Conservation (phyloP, 768 basidiomycete species). For the Pisolithus tinctorius region DNA sequence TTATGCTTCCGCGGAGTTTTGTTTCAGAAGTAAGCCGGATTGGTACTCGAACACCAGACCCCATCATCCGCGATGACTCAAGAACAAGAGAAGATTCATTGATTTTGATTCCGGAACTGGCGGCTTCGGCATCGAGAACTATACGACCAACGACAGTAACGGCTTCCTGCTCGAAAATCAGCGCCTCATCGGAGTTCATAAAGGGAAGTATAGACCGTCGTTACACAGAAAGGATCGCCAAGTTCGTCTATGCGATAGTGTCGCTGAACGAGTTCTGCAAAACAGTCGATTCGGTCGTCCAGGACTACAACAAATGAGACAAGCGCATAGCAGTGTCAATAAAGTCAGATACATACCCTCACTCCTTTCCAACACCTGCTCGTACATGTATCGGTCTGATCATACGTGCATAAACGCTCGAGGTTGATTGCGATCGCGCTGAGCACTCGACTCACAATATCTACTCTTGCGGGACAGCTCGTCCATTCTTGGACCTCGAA, state of each 20-base stretch:
- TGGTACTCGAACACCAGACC: constrained; percentile 58
- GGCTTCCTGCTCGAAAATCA: constrained; percentile 40
- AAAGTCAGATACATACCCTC: constrained; percentile 46
- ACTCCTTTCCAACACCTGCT: constrained; percentile 78
- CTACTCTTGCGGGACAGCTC: constrained; percentile 35
- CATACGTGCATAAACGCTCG: constrained; percentile 1
- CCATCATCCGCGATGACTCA: constrained; percentile 76
- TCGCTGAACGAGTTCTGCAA: constrained; percentile 63
- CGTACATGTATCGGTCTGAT: constrained; percentile 89
- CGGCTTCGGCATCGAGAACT: constrained; percentile 58
- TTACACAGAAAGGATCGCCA: constrained; percentile 62
- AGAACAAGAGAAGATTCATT: constrained; percentile 69
- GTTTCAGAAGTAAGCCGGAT: constrained; percentile 64
- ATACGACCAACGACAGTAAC: constrained; percentile 71
- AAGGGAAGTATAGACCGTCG: constrained; percentile 36
- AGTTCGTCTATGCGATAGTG: constrained; percentile 69
- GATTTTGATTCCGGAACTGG: constrained; percentile 53
- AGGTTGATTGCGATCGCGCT: neutral
- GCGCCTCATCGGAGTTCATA: neutral
- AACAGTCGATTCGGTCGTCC: constrained; percentile 84
- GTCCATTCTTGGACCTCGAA: constrained; percentile 25
- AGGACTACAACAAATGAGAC: constrained; percentile 43
- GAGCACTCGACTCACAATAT: constrained; percentile 43
- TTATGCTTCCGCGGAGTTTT: constrained; percentile 56
- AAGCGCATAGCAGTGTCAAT: neutral